Base-by-base conservation (phyloP, 371 early-diverging fungal genomes). In the Vairimorpha apis region DNA sequence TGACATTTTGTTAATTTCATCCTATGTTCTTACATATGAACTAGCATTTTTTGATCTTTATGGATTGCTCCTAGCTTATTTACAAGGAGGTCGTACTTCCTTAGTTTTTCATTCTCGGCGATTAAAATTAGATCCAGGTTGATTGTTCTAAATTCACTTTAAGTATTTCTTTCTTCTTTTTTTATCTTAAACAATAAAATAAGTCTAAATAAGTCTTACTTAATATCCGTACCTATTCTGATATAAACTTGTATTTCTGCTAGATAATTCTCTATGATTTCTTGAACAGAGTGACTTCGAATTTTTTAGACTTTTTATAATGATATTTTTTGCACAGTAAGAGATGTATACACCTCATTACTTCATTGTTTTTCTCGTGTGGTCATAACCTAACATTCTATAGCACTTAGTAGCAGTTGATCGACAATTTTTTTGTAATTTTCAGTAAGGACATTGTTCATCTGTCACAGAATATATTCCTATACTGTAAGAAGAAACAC, bases 401-500 rank as follows among this genome's bases (percentile, higher is more conserved):
- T 38, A 8, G 37, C 62, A 60, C 32, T 60, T 37, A 10, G 62
- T 37, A 32, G 62, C 62, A 60, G 32, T n/a, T 60, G 62, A n/a
- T 60, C 62, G 1, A 60, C 35, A 30, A 38, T 60, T 21, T 60
- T 60, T 14, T 10, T 37, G 21, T 4, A 10, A 30, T 13, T 21
- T n/a, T 37, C 62, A 60, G 41, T 60, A 8, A 1, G 37, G 38
- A 37, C 62, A 60, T 18, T 60, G 32, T 60, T 21, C 23, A 8
- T 37, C 18, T 37, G 12, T 7, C 41, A n/a, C n/a, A 60, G 38
- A 60, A 60, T 18, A 60, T 60, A 41, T 37, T 60, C 32, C 62
- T 38, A n/a, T 37, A 33, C 13, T 60, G 62, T n/a, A 37, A 10
- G 18, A 38, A 60, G 21, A 4, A 60, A 32, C 12, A 37, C 13